Evolutionary conservation across 2,329 filamentous ascomycete species (phyloP).

Genomic region (Penicillium sp.): DNA sequence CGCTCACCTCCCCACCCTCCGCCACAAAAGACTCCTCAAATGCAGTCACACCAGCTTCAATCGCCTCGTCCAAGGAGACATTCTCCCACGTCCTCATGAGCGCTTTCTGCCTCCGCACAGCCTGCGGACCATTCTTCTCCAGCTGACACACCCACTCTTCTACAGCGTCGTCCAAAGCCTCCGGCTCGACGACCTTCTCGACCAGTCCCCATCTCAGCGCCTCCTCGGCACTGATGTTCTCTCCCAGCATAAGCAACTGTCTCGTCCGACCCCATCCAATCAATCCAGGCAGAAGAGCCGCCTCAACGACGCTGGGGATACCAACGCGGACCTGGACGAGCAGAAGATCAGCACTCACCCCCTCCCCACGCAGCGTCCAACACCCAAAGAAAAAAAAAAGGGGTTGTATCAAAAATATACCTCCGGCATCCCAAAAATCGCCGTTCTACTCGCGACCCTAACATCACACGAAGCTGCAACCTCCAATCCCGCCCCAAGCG

Average conservation of each 20-base stretch:
- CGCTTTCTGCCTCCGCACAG: slow-evolving; percentile 38
- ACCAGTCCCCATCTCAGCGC: slow-evolving; percentile 41
- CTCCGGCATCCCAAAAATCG: slow-evolving; percentile 44
- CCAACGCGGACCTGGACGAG: slow-evolving; percentile 29
- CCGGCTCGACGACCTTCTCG: slow-evolving; percentile 34
- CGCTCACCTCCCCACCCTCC: slow-evolving; percentile 2
- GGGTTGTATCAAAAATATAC: slow-evolving; percentile 16
- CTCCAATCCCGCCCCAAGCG: slow-evolving; percentile 41
- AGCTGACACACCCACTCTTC: slow-evolving; percentile 33
- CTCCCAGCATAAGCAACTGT: slow-evolving; percentile 38
- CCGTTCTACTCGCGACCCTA: slow-evolving; percentile 34
- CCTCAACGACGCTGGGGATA: slow-evolving; percentile 43
- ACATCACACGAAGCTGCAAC: slow-evolving; percentile 41
- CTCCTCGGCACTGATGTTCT: slow-evolving; percentile 34
- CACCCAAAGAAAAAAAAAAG: neutral
- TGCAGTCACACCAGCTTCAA: slow-evolving; percentile 27
- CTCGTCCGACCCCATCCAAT: slow-evolving; percentile 43
- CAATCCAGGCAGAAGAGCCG: slow-evolving; percentile 38
- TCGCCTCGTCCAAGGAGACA: slow-evolving; percentile 23
- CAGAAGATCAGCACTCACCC: neutral
- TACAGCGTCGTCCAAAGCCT: slow-evolving; percentile 33
- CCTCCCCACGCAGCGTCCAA: neutral
- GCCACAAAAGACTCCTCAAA: slow-evolving; percentile 28
- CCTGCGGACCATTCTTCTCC: slow-evolving; percentile 32
- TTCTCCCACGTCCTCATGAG: slow-evolving; percentile 32